A percentile compares a stretch with the other conserved stretches of the same genome.
Evolutionary conservation across 352 stramenopile species (phyloP).

Genomic region (Phytophthora colocasiae): DNA sequence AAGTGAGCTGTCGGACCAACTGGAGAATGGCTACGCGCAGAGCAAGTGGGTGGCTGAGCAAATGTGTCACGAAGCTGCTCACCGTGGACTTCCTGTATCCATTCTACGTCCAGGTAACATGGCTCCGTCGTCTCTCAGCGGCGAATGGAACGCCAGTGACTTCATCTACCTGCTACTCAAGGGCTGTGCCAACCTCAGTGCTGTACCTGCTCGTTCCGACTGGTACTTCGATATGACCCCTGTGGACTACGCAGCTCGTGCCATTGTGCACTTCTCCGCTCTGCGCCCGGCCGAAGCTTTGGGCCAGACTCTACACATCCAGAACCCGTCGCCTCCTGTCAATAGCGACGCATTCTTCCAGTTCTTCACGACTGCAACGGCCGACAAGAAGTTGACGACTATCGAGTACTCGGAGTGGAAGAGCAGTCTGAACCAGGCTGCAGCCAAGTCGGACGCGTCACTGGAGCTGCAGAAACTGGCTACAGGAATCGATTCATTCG

Average conservation of each 20-base stretch:
- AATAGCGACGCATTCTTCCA: constrained; percentile 60
- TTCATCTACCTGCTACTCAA: constrained; percentile 92
- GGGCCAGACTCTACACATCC: constrained; percentile 78
- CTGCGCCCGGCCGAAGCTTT: constrained; percentile 59
- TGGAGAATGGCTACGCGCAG: constrained; percentile 89
- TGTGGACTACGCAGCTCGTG: constrained; percentile 90
- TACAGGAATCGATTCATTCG: constrained; percentile 68
- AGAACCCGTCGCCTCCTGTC: constrained; percentile 58
- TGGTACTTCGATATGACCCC: constrained; percentile 94
- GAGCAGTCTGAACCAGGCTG: constrained; percentile 33
- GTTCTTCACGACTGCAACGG: constrained; percentile 42
- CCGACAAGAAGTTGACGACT: constrained; percentile 30
- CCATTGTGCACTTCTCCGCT: constrained; percentile 84
- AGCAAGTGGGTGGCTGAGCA: constrained; percentile 94
- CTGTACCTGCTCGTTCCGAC: constrained; percentile 62
- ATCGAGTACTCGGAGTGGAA: constrained; percentile 56
- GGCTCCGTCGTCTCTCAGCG: constrained; percentile 63
- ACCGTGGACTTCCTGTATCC: constrained; percentile 84
- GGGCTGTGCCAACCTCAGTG: constrained; percentile 71
- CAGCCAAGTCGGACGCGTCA: constrained; percentile 32
- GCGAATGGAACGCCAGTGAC: constrained; percentile 88
- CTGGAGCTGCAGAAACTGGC: constrained; percentile 66
- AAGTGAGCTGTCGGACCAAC: constrained; percentile 56
- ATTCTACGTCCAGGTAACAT: constrained; percentile 93
- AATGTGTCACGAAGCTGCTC: constrained; percentile 80